Evolutionary conservation across 768 basidiomycete genomes (phyloP).

Genomic region (Hericium erinaceus): DNA sequence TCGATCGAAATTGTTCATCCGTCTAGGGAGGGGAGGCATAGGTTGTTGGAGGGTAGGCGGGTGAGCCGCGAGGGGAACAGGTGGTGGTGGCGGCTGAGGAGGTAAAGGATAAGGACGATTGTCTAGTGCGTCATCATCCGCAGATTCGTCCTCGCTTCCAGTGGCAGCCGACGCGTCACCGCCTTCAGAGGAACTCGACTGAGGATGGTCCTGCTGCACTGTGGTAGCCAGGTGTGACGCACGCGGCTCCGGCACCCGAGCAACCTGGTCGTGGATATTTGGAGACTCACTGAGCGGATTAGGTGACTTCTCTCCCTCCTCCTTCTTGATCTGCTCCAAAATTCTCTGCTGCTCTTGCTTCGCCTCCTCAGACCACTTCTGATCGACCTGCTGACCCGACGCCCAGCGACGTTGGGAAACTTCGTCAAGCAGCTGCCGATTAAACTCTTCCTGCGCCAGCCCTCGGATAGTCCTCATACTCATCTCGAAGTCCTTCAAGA

Average conservation of each 20-base stretch:
- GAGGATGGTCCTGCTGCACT: background rate
- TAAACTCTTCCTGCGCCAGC: conserved; percentile 12
- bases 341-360: conserved; percentile 13
- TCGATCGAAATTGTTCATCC: background rate
- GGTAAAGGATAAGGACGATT: background rate
- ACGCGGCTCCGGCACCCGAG: background rate
- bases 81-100: background rate
- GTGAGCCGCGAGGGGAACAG: background rate
- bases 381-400: background rate
- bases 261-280: background rate
- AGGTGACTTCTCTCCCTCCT: background rate
- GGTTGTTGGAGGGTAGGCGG: background rate
- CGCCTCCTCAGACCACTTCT: conserved; percentile 11
- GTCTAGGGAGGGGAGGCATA: background rate
- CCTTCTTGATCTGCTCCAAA: conserved; percentile 10
- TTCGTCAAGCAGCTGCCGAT: conserved; percentile 4
- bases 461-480: conserved; percentile 9
- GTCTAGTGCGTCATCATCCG: background rate
- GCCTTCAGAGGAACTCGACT: no score
- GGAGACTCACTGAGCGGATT: background rate
- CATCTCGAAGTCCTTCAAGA: conserved; percentile 3
- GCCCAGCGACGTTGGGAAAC: conserved; percentile 13
- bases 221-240: background rate
- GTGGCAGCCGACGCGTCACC: no score
- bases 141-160: background rate